phyloP scores from a whole-genome alignment of 805 yeast genomes.

The Brettanomyces custersianus region DNA sequence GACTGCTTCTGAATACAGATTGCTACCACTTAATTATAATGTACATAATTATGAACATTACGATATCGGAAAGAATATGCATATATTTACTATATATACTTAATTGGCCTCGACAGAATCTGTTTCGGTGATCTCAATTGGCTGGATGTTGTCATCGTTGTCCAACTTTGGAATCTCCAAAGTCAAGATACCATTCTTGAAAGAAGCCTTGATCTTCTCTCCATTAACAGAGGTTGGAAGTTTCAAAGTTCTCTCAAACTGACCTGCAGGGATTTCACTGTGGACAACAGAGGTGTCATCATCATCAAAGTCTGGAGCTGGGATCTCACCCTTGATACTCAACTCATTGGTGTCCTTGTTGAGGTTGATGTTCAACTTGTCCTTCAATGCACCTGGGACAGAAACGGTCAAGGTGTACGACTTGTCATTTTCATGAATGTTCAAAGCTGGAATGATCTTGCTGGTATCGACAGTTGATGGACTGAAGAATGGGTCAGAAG shows the following conservation, averaged over 20 bases:
- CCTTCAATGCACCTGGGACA: constrained; percentile 39
- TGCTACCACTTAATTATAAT: no score
- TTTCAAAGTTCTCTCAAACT: constrained; percentile 17
- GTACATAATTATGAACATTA: no score
- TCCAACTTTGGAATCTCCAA: constrained; percentile 32
- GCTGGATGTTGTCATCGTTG: constrained; percentile 12
- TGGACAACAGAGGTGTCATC: constrained; percentile 1
- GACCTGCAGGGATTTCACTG: constrained; percentile 9
- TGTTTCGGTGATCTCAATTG: constrained; percentile 11
- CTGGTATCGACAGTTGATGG: not conserved
- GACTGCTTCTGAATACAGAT: no score
- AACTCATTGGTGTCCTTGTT: constrained; percentile 36
- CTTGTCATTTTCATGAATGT: constrained; percentile 35
- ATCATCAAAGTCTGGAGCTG: not conserved
- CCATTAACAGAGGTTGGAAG: constrained; percentile 35
- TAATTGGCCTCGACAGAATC: no score
- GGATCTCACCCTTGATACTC: constrained; percentile 34
- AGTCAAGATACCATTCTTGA: constrained; percentile 35
- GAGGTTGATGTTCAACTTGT: constrained; percentile 36
- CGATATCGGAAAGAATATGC: no score
- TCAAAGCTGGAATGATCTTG: constrained; percentile 28
- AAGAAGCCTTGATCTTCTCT: constrained; percentile 36
- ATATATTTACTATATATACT: no score
- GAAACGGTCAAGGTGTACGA: constrained; percentile 33
- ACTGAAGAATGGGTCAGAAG: constrained; percentile 22